Base-by-base conservation (phyloP, 805 yeast species). In the fission yeast (Schizosaccharomyces pombe) region DNA sequence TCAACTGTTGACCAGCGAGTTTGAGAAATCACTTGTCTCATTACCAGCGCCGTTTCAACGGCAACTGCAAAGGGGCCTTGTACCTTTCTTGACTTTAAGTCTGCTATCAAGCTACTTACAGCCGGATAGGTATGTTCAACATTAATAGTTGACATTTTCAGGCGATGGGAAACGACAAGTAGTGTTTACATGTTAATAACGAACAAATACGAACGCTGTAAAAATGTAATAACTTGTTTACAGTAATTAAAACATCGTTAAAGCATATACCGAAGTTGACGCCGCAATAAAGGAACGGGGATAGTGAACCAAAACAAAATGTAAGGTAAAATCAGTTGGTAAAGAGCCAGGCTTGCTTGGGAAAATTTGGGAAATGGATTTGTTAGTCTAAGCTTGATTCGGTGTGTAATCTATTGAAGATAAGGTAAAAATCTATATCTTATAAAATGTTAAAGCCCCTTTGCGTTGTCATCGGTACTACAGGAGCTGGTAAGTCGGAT, bases 21-120 rank as follows among this genome's bases (percentile, higher is more conserved):
- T 11, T 82, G 82, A 0, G 96, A 85, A 22, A 86, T 79, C 54
- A 85, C 91, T 65, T 95, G 75, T 77, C 85, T 81, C 58, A 91
- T 67, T 53, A 89, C 70, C 60, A 85, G 94, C 19, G 95, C 80
- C 5, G 95, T 84, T 55, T 83, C 91, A 37, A 85, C 70, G 0
- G 97, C 96, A 49, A 85, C 83, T 16, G 72, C 73, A 60, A 80
- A 80, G 12, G 95, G 84, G 1, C 94, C 95, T 3, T 73, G 67
- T 49, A 86, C 74, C 65, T 87, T 94, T 57, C 89, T 79, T 60
- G 96, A 80, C 65, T 85, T 87, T 60, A 89, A 74, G 57, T 58
- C 58, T 12, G 43, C 56, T 19, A 56, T 32, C 4, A 56, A 34
- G 22, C 47, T 32, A 12, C 52, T 57, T 14, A 53, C 57, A 5